phyloP scores from a whole-genome alignment of 805 yeast species.

The Saccharomycopsis oosterbeekiorum region DNA sequence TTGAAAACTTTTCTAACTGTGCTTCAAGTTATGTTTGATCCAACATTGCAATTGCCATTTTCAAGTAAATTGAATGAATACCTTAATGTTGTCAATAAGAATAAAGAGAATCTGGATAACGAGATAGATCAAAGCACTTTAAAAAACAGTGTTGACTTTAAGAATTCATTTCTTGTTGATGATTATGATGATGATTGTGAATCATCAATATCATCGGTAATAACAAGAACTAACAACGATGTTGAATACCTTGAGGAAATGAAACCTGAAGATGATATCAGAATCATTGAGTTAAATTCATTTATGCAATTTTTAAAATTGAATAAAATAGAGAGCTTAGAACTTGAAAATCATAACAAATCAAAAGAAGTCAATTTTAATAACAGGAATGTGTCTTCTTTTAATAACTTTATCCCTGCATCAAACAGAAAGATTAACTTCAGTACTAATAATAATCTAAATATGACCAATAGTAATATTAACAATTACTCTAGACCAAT shows the following conservation, averaged over 20 bases:
- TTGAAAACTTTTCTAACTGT: neutral
- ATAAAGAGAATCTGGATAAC: neutral
- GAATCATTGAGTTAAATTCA: neutral
- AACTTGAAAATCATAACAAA: neutral
- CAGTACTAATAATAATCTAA: neutral
- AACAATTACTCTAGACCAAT: neutral
- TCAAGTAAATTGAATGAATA: neutral
- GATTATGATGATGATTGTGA: neutral
- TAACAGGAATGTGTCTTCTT: neutral
- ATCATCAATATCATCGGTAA: neutral
- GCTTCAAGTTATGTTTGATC: neutral
- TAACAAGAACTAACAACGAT: neutral
- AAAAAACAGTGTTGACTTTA: neutral
- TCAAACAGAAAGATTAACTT: neutral
- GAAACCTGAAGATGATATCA: neutral
- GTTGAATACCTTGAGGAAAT: neutral
- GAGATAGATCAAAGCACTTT: neutral
- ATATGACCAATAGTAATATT: neutral
- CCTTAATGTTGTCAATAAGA: neutral
- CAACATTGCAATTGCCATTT: neutral
- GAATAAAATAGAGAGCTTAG: neutral
- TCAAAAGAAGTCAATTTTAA: neutral
- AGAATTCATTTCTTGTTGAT: neutral
- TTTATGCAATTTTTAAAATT: neutral
- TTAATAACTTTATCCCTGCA: neutral